Base-by-base conservation (phyloP, 2,329 filamentous ascomycete genomes). In the Phoma sp. region DNA sequence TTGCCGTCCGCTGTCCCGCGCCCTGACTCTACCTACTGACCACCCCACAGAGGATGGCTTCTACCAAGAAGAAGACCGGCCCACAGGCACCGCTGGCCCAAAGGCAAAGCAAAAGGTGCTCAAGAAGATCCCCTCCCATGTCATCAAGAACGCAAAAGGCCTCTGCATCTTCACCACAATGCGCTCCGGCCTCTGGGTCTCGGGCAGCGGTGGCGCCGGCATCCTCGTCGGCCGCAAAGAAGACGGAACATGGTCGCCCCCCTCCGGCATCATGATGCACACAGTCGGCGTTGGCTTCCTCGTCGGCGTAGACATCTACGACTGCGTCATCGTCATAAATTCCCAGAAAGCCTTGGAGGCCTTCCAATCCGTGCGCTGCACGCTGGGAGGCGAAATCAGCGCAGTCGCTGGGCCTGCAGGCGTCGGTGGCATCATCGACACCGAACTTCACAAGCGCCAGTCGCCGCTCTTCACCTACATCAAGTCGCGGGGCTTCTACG, bases 91-190 rank as follows among this genome's bases (percentile, higher is more conserved):
- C 33, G 79, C 82, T 52, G 80, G 85, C 74, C 81, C 82, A 56
- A 86, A 85, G 68, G 81, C 82, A 55, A 88, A 85, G 70, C 87
- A 88, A 63, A 81, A 78, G 63, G 82, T 88, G 43, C 71, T 91
- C 46, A 91, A 94, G 77, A 95, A 92, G 78, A 97, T 98, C 25
- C 94, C 94, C 0, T 80, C 88, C 53, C 84, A 79, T 51, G 91
- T 97, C 53, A 91, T 98, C 65, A 86, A 90, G 70, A 91, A 95
- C 77, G 92, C 93, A 25, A 92, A 94, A 64, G 94, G 92, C 10
- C 84, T 98, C 54, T 93, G 92, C 50, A 91, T 98, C 64, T 97
- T 97, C 78, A 96, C 93, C 0, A 96, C 92, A 27, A 96, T 97
- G 92, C 88, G 94, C 15, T 94, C 91, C 13, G 94, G 94, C 12